Base-by-base conservation (phyloP, 805 yeast species). In the Lipomyces sp. region DNA sequence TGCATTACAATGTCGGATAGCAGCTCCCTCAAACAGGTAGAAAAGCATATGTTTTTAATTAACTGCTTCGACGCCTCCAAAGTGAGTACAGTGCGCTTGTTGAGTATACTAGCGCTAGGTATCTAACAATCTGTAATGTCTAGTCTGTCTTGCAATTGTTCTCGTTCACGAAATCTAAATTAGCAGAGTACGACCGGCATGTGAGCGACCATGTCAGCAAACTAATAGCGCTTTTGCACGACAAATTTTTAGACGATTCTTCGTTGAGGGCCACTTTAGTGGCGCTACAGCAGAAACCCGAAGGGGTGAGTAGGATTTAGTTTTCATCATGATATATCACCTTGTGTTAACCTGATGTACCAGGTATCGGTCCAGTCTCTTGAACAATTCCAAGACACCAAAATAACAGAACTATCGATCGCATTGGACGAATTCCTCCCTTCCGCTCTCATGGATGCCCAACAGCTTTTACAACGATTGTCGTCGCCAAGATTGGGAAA, bases 31-130 rank as follows among this genome's bases (percentile, higher is more conserved):
- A 51, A 54, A 6, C 57, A 64, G 18, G 74, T 72, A 22, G 61
- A 62, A 21, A 49, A 62, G 16, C 62, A 63, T 48, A 62, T 69
- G 34, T 62, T 63, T 47, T 33, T 62, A 41, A 58, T 69, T 51
- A 72, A 72, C 53, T 64, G 71, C 44, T 57, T 65, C 37, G 74
- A 72, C 45, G 54, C 63, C 5, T 66, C 63, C 5, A 61, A 64
- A 33, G 65, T 67, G 7, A 42, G 65, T 2, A 13, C 21, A 24
- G 32, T 19, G 14, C 21, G 40, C 19, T 8, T 18, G 42, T 38
- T 50, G 16, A n/a, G 43, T n/a, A 22, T 7, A 18, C 41, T 33
- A n/a, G 13, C 31, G 31, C 10, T 23, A 38, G 26, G 38, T 34
- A 39, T 21, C 19, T 34, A 32, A 11, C 39, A 45, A 28, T 45